phyloP scores from a whole-genome alignment of 2,329 filamentous ascomycete genomes.

The Chaetomium sp. region DNA sequence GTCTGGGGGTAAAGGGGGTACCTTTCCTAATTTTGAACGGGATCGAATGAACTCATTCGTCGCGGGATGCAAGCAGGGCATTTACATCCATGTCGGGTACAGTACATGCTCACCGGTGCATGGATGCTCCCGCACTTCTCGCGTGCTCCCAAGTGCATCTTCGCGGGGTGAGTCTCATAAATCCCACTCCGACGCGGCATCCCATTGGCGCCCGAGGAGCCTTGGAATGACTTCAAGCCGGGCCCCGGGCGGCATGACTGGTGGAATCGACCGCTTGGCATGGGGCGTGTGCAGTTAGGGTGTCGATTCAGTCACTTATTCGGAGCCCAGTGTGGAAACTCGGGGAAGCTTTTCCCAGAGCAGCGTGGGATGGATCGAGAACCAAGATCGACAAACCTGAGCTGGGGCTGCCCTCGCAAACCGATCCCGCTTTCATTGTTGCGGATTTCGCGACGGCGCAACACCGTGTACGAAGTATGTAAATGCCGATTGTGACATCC shows the following conservation, averaged over 20 bases:
- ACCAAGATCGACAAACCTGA: conserved; percentile 16
- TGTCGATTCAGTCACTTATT: conserved; percentile 14
- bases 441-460: not conserved
- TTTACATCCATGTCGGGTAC: conserved; percentile 17
- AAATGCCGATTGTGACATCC: not conserved
- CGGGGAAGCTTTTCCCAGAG: conserved; percentile 30
- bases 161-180: conserved; percentile 29
- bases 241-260: conserved; percentile 30
- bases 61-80: conserved; percentile 1
- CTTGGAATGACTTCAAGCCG: conserved; percentile 18
- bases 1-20: conserved; percentile 24
- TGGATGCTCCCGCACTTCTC: conserved; percentile 12
- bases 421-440: not conserved
- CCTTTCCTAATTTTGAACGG: conserved; percentile 18
- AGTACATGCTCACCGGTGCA: conserved; percentile 16
- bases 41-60: not conserved
- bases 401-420: not conserved
- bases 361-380: conserved; percentile 33
- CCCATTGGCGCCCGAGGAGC: conserved; percentile 31
- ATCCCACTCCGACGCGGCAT: conserved; percentile 28
- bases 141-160: conserved; percentile 9
- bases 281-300: conserved; percentile 30
- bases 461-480: too few relatives aligned
- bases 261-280: conserved; percentile 27
- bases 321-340: conserved; percentile 27